Evolutionary conservation across 331 rosid genomes (phyloP).

Genomic region (Arachis monticola): DNA sequence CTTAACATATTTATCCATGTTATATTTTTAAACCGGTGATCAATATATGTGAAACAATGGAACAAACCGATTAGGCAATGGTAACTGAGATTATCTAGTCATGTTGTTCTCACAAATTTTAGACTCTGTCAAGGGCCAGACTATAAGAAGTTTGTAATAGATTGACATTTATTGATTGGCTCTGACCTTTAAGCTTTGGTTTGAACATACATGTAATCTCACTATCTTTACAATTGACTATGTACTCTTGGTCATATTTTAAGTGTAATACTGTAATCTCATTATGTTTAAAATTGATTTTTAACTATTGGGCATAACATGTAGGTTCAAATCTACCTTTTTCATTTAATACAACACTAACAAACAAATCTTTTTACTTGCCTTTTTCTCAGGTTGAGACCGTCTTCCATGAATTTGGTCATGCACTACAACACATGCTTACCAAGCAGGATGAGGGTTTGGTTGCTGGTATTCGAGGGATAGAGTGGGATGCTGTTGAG

Average conservation of each 20-base stretch:
- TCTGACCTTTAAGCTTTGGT: constrained; percentile 6
- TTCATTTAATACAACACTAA: constrained; percentile 16
- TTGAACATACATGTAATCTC: neutral
- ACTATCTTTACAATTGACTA: too few species aligned
- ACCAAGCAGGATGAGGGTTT: constrained; percentile 95
- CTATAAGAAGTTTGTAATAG: too few species aligned
- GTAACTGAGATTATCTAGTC: neutral
- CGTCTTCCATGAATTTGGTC: constrained; percentile 99
- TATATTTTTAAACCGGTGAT: neutral
- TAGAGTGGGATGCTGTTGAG: constrained; percentile 99
- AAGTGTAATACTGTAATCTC: too few species aligned
- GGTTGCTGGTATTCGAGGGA: constrained; percentile 93
- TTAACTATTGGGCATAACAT: neutral
- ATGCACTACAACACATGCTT: constrained; percentile 98
- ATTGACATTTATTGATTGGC: too few species aligned
- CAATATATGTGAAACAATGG: constrained; percentile 1
- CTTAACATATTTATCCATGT: constrained; percentile 27
- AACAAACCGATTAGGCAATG: neutral
- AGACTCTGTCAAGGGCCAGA: too few species aligned
- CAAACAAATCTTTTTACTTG: neutral
- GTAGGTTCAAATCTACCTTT: constrained; percentile 15
- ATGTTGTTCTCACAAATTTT: neutral
- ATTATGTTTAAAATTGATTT: too few species aligned
- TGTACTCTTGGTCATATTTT: neutral
- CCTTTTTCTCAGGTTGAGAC: constrained; percentile 82